phyloP scores from a whole-genome alignment of 1,139 yeast genomes.

The Candida dubliniensis region DNA sequence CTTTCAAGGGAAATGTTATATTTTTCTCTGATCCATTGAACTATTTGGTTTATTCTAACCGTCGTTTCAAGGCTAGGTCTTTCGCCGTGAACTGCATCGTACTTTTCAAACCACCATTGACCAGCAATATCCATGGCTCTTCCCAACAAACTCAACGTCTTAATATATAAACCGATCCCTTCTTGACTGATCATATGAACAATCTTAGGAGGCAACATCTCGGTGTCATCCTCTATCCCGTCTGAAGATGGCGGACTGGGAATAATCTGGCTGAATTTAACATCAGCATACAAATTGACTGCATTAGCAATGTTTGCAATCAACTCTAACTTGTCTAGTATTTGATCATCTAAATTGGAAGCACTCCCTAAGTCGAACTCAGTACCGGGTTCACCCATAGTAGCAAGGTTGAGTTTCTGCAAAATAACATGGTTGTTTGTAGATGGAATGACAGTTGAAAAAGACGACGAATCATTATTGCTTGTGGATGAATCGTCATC shows the following conservation, averaged over 20 bases:
- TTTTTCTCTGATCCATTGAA: conserved; percentile 88
- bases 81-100: conserved; percentile 22
- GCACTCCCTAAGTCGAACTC: background rate
- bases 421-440: conserved; percentile 17
- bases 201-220: conserved; percentile 58
- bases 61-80: conserved; percentile 21
- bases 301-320: conserved; percentile 90
- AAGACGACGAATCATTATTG: background rate
- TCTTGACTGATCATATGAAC: conserved; percentile 71
- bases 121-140: conserved; percentile 84
- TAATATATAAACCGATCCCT: conserved; percentile 81
- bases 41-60: conserved; percentile 67
- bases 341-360: conserved; percentile 32
- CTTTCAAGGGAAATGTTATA: conserved; percentile 87
- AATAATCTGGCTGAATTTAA: conserved; percentile 79
- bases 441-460: conserved; percentile 20
- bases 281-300: conserved; percentile 84
- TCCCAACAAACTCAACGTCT: conserved; percentile 77
- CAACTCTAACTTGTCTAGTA: conserved; percentile 58
- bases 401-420: conserved; percentile 13
- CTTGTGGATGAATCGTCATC: background rate
- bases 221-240: conserved; percentile 43
- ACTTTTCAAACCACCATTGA: conserved; percentile 73
- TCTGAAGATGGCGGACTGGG: conserved; percentile 71
- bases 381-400: conserved; percentile 6